Evolutionary conservation across 1,284 basidiomycete species (phyloP), one percentile per base, ranked within the genome.

Genomic region (Coriolopsis trogii): DNA sequence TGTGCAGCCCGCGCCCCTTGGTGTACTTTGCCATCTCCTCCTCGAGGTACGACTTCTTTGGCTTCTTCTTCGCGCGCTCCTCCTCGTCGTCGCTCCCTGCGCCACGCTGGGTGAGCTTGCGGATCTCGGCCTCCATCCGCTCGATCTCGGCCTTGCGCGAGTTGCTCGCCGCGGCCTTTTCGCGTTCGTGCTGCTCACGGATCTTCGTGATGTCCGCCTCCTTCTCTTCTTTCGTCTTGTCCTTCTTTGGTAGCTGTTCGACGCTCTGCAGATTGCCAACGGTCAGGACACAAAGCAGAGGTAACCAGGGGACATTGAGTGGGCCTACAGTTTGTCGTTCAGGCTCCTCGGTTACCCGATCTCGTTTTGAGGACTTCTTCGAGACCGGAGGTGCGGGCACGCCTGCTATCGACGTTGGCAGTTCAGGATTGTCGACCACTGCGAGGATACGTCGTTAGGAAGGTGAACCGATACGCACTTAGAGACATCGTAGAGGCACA

Each of bases 101-200:
- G 9, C 70, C 73, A 8, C 76, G 77, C 49, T 79, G 79, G 20
- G 79, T 78, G 8, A 95, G 77, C 59, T 82, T 87, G 23, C 90
- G 85, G 50, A 98, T 89, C 46, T 94, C 90, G 3, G 85, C 86
- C 69, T 97, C 91, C 81, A 97, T 91, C 59, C 82, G 85, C 61
- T 85, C 88, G 50, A 97, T 95, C 68, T 95, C 89, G 5, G 82
- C 78, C 64, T 85, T 81, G 23, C 89, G 85, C 8, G 81, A 73
- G 28, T 80, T 78, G 41, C 89, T 93, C 12, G 51, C 26, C 7
- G 81, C 77, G 12, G 76, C 75, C 67, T 87, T 79, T 56, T 89
- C 87, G 45, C 83, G 72, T 1, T 83, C 86, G 64, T 91, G 86
- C 62, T 87, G 79, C 60, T 83, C 85, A 36, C 91, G 80, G 43